Evolutionary conservation across 2,329 filamentous ascomycete genomes (phyloP).

Genomic region (Penicillium sp.): DNA sequence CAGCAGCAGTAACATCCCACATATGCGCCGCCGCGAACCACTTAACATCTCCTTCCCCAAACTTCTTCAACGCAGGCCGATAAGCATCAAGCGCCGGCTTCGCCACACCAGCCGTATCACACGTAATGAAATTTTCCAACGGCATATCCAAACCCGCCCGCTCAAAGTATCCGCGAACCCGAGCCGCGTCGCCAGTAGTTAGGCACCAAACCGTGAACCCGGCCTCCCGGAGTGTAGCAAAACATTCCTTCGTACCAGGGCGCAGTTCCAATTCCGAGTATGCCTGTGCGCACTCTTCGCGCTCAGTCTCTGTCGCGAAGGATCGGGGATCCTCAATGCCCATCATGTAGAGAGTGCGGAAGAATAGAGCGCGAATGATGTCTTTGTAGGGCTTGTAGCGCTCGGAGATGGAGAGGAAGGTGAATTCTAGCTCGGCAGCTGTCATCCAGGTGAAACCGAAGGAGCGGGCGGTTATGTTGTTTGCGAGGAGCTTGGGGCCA

Average conservation of each 20-base stretch:
- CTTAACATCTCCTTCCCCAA: slow-evolving; percentile 40
- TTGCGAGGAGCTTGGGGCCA: slow-evolving; percentile 34
- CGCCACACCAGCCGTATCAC: slow-evolving; percentile 49
- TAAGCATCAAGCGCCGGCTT: slow-evolving; percentile 55
- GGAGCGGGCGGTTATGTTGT: slow-evolving; percentile 37
- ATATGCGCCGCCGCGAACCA: slow-evolving; percentile 62
- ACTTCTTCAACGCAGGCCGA: slow-evolving; percentile 42
- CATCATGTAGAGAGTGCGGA: slow-evolving; percentile 42
- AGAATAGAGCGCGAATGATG: slow-evolving; percentile 45
- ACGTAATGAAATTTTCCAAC: slow-evolving; percentile 52
- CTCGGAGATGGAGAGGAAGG: slow-evolving; percentile 45
- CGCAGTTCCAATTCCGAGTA: slow-evolving; percentile 38
- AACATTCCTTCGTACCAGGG: slow-evolving; percentile 37
- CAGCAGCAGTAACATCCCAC: slow-evolving; percentile 59
- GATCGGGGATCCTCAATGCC: slow-evolving; percentile 41
- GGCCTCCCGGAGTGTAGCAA: slow-evolving; percentile 42
- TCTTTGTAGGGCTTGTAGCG: slow-evolving; percentile 43
- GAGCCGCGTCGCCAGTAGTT: slow-evolving; percentile 51
- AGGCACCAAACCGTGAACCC: slow-evolving; percentile 57
- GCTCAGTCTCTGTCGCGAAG: slow-evolving; percentile 42
- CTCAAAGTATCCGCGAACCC: slow-evolving; percentile 56
- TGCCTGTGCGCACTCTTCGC: slow-evolving; percentile 37
- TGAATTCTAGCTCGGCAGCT: slow-evolving; percentile 47
- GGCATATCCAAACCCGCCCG: slow-evolving; percentile 52
- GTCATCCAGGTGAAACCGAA: slow-evolving; percentile 49